phyloP scores from a whole-genome alignment of 345 rosid genomes.

The Theobroma cacao region DNA sequence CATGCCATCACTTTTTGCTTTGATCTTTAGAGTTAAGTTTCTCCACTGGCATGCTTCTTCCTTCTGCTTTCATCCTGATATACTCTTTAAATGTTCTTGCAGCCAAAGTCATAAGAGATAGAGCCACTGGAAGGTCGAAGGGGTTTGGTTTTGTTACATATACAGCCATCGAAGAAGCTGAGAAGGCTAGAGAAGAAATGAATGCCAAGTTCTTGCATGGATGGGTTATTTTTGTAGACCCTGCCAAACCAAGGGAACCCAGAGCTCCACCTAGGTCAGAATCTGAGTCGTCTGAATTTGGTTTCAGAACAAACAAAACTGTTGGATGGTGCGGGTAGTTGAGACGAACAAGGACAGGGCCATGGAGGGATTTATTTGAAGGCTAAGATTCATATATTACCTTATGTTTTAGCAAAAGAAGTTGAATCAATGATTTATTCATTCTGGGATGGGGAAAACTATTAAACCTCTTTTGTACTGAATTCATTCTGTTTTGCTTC shows the following conservation, averaged over 20 bases:
- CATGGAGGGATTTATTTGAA: background rate
- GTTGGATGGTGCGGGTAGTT: slow-evolving; percentile 70
- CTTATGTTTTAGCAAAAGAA: background rate
- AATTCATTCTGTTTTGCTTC: background rate
- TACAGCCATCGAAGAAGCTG: slow-evolving; percentile 74
- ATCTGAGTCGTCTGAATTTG: slow-evolving; percentile 40
- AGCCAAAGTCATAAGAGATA: slow-evolving; percentile 71
- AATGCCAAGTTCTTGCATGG: slow-evolving; percentile 90
- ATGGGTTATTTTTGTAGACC: slow-evolving; percentile 95
- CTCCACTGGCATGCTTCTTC: background rate
- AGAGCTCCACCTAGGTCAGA: slow-evolving; percentile 40
- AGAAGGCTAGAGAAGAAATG: slow-evolving; percentile 79
- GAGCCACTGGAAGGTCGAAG: slow-evolving; percentile 69
- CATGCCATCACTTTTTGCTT: slow-evolving; percentile 8
- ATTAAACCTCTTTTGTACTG: background rate
- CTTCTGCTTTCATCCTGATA: background rate
- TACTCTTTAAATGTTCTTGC: slow-evolving; percentile 10
- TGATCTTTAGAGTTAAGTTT: background rate
- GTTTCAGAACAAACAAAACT: slow-evolving; percentile 74
- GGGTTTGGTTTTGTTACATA: slow-evolving; percentile 83
- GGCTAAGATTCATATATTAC: background rate
- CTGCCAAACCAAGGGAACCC: slow-evolving; percentile 72
- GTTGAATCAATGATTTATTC: background rate
- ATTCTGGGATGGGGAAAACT: background rate
- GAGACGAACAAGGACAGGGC: background rate